Conservation (phyloP, 2,329 filamentous ascomycete genomes). For the Fusarium sterilihyphosum region DNA sequence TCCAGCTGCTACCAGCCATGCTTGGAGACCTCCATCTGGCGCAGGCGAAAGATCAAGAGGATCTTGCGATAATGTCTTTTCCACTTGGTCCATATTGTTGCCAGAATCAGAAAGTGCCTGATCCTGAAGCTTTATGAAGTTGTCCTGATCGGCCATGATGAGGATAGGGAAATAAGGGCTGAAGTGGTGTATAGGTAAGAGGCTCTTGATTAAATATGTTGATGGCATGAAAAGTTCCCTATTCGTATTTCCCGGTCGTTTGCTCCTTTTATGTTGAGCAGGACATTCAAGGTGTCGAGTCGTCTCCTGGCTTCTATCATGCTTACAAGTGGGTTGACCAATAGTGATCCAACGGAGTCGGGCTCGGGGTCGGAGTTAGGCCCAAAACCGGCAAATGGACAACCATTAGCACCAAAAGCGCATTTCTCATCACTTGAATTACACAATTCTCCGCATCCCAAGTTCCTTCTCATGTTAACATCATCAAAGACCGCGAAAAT, state of each 20-base stretch:
- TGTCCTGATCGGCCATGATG: neutral
- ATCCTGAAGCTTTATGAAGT: neutral
- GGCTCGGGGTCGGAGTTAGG: neutral
- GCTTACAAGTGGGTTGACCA: accelerated
- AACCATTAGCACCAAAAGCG: neutral
- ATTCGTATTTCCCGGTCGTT: neutral
- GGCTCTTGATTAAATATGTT: no score
- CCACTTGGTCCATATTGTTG: accelerated
- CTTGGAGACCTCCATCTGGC: conserved; percentile 49
- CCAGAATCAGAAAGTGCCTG: neutral
- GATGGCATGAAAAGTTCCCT: neutral
- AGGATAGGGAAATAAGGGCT: neutral
- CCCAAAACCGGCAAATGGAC: conserved; percentile 12
- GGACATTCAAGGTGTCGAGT: neutral
- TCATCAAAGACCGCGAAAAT: neutral
- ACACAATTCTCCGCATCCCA: neutral
- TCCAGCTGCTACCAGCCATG: conserved; percentile 54
- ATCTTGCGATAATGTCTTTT: accelerated
- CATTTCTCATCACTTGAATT: neutral
- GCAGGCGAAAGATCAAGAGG: neutral
- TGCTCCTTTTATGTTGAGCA: neutral
- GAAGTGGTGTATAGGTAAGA: no score
- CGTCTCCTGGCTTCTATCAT: neutral
- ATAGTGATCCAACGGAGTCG: neutral
- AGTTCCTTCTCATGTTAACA: no score